Conservation (phyloP, 2,329 filamentous ascomycete genomes). For the Monilinia aucupariae region DNA sequence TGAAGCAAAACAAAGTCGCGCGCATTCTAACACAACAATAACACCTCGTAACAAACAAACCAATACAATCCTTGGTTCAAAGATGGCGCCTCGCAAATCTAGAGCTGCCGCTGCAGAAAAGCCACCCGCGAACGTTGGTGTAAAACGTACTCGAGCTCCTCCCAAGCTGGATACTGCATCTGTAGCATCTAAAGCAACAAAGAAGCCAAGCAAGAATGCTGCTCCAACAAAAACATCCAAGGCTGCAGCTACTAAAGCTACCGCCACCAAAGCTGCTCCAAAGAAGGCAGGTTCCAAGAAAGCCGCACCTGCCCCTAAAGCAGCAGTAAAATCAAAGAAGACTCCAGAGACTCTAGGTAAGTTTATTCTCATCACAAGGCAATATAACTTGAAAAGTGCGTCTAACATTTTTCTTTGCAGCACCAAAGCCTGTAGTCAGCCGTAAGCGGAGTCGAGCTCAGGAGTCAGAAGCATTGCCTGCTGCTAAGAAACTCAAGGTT, state of each 20-base stretch:
- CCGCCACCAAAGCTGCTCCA: neutral
- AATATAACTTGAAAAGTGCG: neutral
- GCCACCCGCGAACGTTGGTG: conserved; percentile 3
- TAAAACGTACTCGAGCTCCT: conserved; percentile 1
- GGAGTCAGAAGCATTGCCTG: neutral
- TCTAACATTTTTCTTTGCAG: neutral
- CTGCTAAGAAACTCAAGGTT: conserved; percentile 8
- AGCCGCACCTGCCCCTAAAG: neutral
- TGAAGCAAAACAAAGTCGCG: neutral
- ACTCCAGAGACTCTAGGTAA: neutral
- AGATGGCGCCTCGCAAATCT: neutral
- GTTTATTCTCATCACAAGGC: too few species aligned
- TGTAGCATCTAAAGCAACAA: neutral
- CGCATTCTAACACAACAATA: neutral
- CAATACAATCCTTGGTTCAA: neutral
- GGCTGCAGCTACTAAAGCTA: neutral
- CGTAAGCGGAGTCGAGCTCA: neutral
- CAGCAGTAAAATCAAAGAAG: neutral
- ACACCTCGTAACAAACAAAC: neutral
- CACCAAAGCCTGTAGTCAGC: neutral
- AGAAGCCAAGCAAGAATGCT: neutral
- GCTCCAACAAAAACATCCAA: neutral
- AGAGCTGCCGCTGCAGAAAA: neutral
- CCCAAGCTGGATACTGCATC: neutral
- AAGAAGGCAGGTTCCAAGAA: neutral